Base-by-base conservation (phyloP, 2,329 filamentous ascomycete genomes). In the Penicillium palitans region DNA sequence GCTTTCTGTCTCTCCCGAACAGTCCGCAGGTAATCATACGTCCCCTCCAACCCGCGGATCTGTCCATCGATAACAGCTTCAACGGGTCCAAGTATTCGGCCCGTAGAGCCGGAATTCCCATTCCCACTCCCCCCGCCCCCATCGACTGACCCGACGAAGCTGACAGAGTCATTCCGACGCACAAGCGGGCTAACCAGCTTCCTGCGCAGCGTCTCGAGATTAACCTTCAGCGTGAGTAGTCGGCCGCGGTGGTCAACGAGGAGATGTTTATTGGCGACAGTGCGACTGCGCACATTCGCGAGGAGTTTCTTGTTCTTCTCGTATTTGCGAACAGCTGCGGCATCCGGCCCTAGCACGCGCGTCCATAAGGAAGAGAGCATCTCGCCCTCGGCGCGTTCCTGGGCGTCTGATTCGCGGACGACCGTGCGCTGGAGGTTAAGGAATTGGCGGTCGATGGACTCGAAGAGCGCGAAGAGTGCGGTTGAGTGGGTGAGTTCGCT, bases 371-470 rank as follows among this genome's bases (percentile, higher is more conserved):
- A 89, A 2, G 88, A 88, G 44, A 97, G 87, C 68, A 95, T 83
- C 69, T 96, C 91, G 61, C 86, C 87, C 72, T 96, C 90, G 31
- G 87, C 81, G 42, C 88, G 87, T 62, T 96, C 91, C 71, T 97
- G 91, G 6, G 85, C 84, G 62, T 90, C 88, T 21, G 88, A 86
- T 77, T 97, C 93, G 68, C 91, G 90, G 55, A 90, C 88, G 10
- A 96, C 92, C 6, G 87, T 90, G 60, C 92, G 88, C 62, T 91
- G 91, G 0, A 97, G 83, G 72, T 95, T 96, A 61, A 92, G 83
- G 76, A 97, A 96, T 73, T 96, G 91, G 53, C 87, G 85, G 76
- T 98, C 93, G 66, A 97, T 92, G 59, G 87, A 85, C 73, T 96
- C 92, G 74, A 97, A 97, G n/a, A 96, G 86, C 4, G 85, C 85